Evolutionary conservation across 2,329 filamentous ascomycete genomes (phyloP), one percentile per base, ranked within the genome.

Genomic region (Botrytis tulipae): DNA sequence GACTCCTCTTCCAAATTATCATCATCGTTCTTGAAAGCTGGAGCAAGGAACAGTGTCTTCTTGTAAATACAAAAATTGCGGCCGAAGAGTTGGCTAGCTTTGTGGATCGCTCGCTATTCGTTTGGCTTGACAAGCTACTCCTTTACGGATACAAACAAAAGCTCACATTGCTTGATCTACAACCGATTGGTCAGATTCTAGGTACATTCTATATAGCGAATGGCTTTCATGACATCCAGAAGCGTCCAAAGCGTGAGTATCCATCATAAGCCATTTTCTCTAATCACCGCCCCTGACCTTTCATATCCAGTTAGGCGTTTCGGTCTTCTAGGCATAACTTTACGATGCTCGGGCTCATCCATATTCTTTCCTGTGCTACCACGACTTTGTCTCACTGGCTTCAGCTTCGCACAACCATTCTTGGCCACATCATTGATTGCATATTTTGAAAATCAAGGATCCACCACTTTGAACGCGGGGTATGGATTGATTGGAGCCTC

Each of bases 61-160:
- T 82, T 83, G 54, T 81, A 78, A 72, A 80, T 80, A n/a, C 80
- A 80, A 35, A 76, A 83, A 35, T 82, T 83, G 72, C 80, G 80
- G 74, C 84, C 83, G 83, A 76, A 83, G 60, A 82, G 81, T 57
- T 78, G 80, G 14, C 77, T 84, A 46, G 77, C 84, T 74, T 65
- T 76, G 65, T 80, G 75, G 83, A 83, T 1, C 84, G 82, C 60
- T 76, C 75, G 37, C 78, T 78, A 37, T 76, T 84, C 48, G 74
- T 84, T 32, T 78, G 75, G 66, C 80, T 81, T 10, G 76, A 77
- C 40, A 59, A 35, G 29, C 57, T 59, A 59, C 57, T 59, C 57
- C 57, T 59, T 35, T 18, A 59, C 29, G 57, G 29, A 59, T 35
- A 59, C 29, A 18, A 7, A 59, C 16, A 32, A 59, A 59, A 22